Conservation (phyloP, 31 red algal species). For the Odonthalia washingtoniensis region DNA sequence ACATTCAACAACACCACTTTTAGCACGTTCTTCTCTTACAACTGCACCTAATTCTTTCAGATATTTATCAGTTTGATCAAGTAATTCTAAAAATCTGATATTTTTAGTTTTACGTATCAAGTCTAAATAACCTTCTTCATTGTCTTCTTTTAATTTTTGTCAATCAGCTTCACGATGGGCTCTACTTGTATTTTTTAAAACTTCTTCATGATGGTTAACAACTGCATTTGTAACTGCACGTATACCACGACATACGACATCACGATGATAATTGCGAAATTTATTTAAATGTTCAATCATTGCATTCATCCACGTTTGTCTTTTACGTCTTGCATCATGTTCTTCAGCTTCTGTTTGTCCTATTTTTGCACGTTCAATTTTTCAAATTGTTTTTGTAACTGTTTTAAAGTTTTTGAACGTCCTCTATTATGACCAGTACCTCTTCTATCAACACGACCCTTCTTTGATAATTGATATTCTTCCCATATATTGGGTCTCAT, state of each 20-base stretch:
- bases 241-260: conserved; percentile 55
- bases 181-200: conserved; percentile 61
- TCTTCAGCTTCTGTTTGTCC: conserved; percentile 79
- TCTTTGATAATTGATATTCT: conserved; percentile 45
- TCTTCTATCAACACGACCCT: too few species aligned
- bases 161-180: conserved; percentile 87
- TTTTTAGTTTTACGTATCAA: conserved; percentile 96
- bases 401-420: conserved; percentile 51
- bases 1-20: conserved; percentile 73
- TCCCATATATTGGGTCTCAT: conserved; percentile 64
- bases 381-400: conserved; percentile 79
- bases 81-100: conserved; percentile 75
- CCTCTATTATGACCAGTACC: conserved; percentile 43
- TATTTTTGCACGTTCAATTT: conserved; percentile 51
- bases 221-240: conserved; percentile 71
- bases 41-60: conserved; percentile 85
- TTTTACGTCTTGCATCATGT: conserved; percentile 75
- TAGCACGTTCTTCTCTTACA: conserved; percentile 60
- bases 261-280: conserved; percentile 81
- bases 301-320: conserved; percentile 70
- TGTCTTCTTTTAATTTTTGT: conserved; percentile 85
- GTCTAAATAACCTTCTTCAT: conserved; percentile 95
- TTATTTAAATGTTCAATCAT: conserved; percentile 78
- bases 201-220: conserved; percentile 84
- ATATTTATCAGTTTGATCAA: conserved; percentile 94